phyloP scores from a whole-genome alignment of 257 asterid genomes.

The Lavandula angustifolia region DNA sequence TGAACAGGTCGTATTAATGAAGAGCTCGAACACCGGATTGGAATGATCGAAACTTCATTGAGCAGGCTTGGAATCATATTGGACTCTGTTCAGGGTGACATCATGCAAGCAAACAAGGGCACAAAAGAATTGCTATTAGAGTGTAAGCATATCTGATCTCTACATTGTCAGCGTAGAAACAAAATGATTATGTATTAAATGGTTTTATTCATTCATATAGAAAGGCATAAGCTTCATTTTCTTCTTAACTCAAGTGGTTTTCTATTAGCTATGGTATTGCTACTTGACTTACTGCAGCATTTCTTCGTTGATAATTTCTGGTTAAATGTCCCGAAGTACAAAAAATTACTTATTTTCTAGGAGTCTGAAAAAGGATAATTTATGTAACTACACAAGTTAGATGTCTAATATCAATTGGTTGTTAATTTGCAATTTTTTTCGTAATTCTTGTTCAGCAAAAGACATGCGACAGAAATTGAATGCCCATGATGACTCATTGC shows the following conservation, averaged over 20 bases:
- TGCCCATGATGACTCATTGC: slow-evolving; percentile 62
- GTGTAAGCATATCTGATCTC: slow-evolving; percentile 51
- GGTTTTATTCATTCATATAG: slow-evolving; percentile 15
- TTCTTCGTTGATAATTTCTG: not conserved
- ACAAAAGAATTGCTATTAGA: slow-evolving; percentile 73
- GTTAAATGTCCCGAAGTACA: slow-evolving; percentile 13
- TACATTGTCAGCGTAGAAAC: slow-evolving; percentile 9
- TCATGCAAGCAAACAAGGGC: slow-evolving; percentile 85
- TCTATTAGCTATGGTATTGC: slow-evolving; percentile 19
- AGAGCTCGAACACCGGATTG: slow-evolving; percentile 85
- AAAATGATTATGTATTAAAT: slow-evolving; percentile 12
- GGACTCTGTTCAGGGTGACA: slow-evolving; percentile 87
- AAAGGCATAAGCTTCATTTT: slow-evolving; percentile 24
- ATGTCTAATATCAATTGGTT: not conserved
- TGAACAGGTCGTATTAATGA: slow-evolving; percentile 69
- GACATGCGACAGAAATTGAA: slow-evolving; percentile 66
- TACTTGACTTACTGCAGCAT: not conserved
- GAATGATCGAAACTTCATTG: slow-evolving; percentile 78
- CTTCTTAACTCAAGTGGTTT: not conserved
- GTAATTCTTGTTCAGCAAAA: slow-evolving; percentile 55
- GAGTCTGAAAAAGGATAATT: slow-evolving; percentile 20
- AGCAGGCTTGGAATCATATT: slow-evolving; percentile 75
- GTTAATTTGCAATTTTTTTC: slow-evolving; percentile 23
- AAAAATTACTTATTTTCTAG: not conserved
- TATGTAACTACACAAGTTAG: slow-evolving; percentile 1